These are phyloP conservation scores for Pythium brassicae DNA, from an alignment of 352 stramenopile genomes.

Conservation along the genomic window DNA sequence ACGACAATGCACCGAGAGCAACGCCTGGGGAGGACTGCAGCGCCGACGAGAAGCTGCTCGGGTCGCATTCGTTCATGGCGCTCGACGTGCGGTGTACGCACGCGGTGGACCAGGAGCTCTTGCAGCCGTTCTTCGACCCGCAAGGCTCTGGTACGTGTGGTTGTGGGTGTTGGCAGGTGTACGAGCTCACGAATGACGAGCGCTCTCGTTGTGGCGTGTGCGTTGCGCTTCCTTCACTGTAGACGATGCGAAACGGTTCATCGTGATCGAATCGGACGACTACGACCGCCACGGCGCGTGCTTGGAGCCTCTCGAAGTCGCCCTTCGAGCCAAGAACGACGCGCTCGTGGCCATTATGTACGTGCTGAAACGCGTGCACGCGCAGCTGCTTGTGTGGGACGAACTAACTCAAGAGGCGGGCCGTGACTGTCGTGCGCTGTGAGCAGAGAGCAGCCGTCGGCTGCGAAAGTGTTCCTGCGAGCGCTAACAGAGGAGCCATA, in stretches of 20 bases:
- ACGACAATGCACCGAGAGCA: conserved; percentile 3
- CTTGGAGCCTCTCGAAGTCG: conserved; percentile 16
- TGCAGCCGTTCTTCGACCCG: conserved; percentile 14
- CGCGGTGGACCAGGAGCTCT: conserved; percentile 3
- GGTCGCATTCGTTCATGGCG: conserved; percentile 8
- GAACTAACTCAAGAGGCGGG: neutral
- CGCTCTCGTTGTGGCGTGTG: no score
- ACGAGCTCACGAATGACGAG: neutral
- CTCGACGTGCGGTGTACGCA: neutral
- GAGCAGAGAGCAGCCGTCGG: neutral
- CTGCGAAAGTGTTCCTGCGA: conserved; percentile 1
- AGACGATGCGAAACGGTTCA: conserved; percentile 32
- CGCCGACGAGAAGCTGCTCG: conserved; percentile 8
- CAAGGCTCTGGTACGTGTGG: conserved; percentile 9
- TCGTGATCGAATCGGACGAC: conserved; percentile 26
- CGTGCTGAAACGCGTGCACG: neutral
- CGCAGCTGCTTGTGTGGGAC: neutral
- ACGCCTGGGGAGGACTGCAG: neutral
- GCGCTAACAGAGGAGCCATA: conserved; percentile 1
- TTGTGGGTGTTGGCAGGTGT: neutral
- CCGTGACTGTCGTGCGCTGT: neutral
- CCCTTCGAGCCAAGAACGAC: conserved; percentile 7
- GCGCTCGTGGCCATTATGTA: neutral
- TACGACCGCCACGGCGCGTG: conserved; percentile 13
- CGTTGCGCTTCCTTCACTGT: neutral